Base-by-base conservation (phyloP, 208 protist genomes). In the Naegleria lovaniensis region DNA sequence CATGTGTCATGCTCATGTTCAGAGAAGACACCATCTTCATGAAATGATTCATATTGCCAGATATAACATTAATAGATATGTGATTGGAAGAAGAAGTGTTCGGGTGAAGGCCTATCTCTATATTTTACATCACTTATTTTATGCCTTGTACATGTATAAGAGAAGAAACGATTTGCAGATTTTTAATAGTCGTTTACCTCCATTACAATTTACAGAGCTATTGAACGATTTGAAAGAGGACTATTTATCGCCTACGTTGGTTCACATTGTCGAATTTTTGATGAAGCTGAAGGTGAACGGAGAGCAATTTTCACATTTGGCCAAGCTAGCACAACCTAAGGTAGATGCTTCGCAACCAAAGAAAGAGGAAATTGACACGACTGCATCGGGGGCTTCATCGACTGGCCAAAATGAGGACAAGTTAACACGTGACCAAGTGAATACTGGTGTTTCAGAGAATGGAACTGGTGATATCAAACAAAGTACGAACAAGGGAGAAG, bases 71-170 rank as follows among this genome's bases (percentile, higher is more conserved):
- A 79, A 79, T 36, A 29, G 67, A 79, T 79, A 79, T 79, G n/a
- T 79, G 0, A 5, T 79, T 6, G 67, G 67, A 79, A 36, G 67
- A 36, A 79, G 29, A 79, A 36, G 6, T 9, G 67, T 79, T 33
- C 19, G 67, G 6, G 67, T 79, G 16, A 79, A 79, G n/a, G 19
- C 67, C 7, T 79, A 79, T 79, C 29, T 79, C 16, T 79, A 79
- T 33, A 79, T 79, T 79, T 79, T 79, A 79, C 67, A 79, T 79
- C 67, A 79, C 29, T 79, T 79, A 33, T 79, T 79, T 33, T 79
- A 79, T 36, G 29, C n/a, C 6, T 79, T 79, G n/a, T 79, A 79
- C n/a, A 36, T 79, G 67, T 79, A 36, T 33, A 79, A 79, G 16
- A 79, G 16, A 36, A 79, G n/a, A 33, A 29, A 75, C 25, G 29